Base-by-base conservation (phyloP, 768 basidiomycete genomes). In the Psilocybe cyanescens region DNA sequence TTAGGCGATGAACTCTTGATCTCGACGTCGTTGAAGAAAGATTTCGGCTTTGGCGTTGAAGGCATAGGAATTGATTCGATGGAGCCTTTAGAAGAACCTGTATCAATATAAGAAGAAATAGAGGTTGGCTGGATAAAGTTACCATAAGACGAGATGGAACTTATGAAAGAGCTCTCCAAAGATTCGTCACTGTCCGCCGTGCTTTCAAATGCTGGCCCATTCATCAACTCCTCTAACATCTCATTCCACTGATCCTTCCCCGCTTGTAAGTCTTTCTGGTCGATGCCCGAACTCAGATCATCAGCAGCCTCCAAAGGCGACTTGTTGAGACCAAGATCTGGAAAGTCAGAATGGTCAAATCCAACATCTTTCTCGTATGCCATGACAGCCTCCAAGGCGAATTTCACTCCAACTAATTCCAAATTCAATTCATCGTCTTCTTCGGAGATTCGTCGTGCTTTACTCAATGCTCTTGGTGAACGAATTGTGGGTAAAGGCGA, bases 21-120 rank as follows among this genome's bases (percentile, higher is more conserved):
- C 49, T 73, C 70, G 28, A 78, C 74, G 52, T 76, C 73, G 11
- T 75, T 72, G 17, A 79, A 77, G 14, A 72, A 69, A n/a, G 67
- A 60, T 60, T 72, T 78, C 35, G 76, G 75, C 53, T 79, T 80
- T 11, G 85, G 84, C 8, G 84, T 85, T n/a, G 78, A 76, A n/a
- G 84, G 84, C 62, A 76, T 76, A 5, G 79, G 76, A 53, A 78
- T 72, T 2, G 82, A 84, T 47, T 78, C 75, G 37, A 79, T 74
- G 2, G 82, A 83, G 55, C 72, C 67, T 51, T 78, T 77, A 8
- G 78, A 78, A 58, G 79, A 79, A 9, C 78, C 79, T 46, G 79
- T 74, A 67, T 81, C 81, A 49, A 79, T 67, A 60, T 75, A 75
- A 8, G 3, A 51, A 33, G 14, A 67, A 16, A 74, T 73, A 14